Evolutionary conservation across 805 yeast genomes (phyloP), one percentile per base, ranked within the genome.

Genomic region (Kodamaea sagamina): DNA sequence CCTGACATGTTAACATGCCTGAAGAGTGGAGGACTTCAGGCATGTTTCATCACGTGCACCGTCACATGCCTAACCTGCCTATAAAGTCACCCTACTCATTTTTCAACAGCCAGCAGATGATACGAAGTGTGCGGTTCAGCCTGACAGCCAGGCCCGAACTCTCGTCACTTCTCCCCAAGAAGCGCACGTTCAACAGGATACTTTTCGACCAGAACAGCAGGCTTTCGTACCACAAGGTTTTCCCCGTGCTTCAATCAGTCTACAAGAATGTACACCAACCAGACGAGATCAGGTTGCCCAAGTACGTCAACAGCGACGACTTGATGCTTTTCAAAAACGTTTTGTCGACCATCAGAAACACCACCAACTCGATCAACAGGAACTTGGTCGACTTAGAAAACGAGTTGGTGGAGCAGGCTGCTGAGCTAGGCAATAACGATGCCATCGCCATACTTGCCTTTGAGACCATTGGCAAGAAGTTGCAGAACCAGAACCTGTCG

Each of bases 341-440:
- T 0, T 63, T 89, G 19, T 81, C 79, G 36, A 79, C 77, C 41
- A 70, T 85, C 40, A 62, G 96, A 32, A 68, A 65, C 4, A 72
- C 77, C 25, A 79, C 90, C 1, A 82, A 82, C 46, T 69, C 83
- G 0, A 69, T 77, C 2, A 82, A 84, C 52, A 74, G 58, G 40
- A 67, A 80, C 47, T 63, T 84, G 15, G 66, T 84, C 4, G 77
- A 67, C 10, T 65, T 88, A 26, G 96, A 89, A 57, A 78, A 81
- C 49, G 82, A 79, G 49, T 61, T 90, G 15, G 75, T 89, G n/a
- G 95, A 89, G 47, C 75, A 75, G 40, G 88, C 96, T 10, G 96
- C 96, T 0, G 95, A 86, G 54, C 54, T 79, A 54, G 96, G 97
- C 0, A 80, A 85, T 53, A 77, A 81, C 49, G 88, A 89, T 61